A percentile compares a stretch with the other conserved stretches of the same genome.
Evolutionary conservation across 1,284 basidiomycete species (phyloP).

Genomic region (Boletellus dicymbophilus): DNA sequence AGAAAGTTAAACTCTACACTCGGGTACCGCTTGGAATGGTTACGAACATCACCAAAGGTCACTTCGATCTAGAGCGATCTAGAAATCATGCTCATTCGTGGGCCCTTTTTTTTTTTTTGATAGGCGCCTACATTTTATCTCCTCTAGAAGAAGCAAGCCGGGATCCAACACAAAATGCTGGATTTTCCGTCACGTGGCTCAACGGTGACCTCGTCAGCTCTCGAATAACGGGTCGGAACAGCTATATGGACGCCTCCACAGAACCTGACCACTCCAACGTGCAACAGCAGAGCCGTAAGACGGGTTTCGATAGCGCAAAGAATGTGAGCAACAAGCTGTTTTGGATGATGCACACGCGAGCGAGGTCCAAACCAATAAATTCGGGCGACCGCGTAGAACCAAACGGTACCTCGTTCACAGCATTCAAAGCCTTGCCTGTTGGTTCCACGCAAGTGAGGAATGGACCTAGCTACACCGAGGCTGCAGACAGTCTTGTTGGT

Average conservation of each 20-base stretch:
- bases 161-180: slow-evolving; percentile 84
- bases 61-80: neutral
- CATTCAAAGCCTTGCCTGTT: slow-evolving; percentile 77
- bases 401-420: slow-evolving; percentile 52
- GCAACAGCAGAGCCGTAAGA: slow-evolving; percentile 9
- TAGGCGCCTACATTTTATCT: slow-evolving; percentile 89
- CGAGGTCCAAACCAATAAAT: slow-evolving; percentile 30
- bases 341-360: slow-evolving; percentile 6
- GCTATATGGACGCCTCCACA: slow-evolving; percentile 38
- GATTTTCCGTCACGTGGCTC: slow-evolving; percentile 79
- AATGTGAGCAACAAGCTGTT: slow-evolving; percentile 19
- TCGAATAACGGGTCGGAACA: slow-evolving; percentile 76
- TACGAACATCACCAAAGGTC: slow-evolving; percentile 82
- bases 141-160: slow-evolving; percentile 88
- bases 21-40: slow-evolving; percentile 87
- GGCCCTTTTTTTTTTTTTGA: no score
- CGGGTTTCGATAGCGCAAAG: slow-evolving; percentile 12
- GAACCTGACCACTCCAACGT: slow-evolving; percentile 11
- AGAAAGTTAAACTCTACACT: slow-evolving; percentile 89
- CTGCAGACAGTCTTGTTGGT: slow-evolving; percentile 59
- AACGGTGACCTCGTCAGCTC: slow-evolving; percentile 65
- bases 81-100: slow-evolving; percentile 1
- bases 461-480: slow-evolving; percentile 56
- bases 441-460: slow-evolving; percentile 60
- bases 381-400: slow-evolving; percentile 29